These are phyloP conservation scores for Aspergillus proliferans DNA, from an alignment of 2,329 filamentous ascomycete species.

Conservation along the genomic window DNA sequence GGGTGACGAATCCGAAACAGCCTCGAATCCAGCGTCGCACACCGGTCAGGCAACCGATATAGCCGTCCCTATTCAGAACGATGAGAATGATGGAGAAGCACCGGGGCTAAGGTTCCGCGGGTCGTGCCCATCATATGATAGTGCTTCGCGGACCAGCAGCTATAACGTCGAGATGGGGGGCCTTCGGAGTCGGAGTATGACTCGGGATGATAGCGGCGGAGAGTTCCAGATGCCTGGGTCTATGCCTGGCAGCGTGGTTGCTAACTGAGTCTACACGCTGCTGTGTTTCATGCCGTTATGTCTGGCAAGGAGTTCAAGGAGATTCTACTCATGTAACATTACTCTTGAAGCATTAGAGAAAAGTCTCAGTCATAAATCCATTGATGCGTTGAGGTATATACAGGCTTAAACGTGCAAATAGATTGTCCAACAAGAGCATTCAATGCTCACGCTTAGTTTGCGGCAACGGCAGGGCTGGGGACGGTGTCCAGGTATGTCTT, in stretches of 20 bases:
- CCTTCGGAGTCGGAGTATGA: slow-evolving; percentile 26
- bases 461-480: slow-evolving; percentile 18
- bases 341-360: background rate
- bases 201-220: slow-evolving; percentile 25
- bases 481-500: slow-evolving; percentile 62
- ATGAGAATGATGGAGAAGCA: slow-evolving; percentile 17
- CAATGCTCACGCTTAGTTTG: slow-evolving; percentile 11
- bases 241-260: slow-evolving; percentile 24
- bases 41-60: slow-evolving; percentile 24
- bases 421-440: slow-evolving; percentile 3
- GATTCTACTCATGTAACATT: background rate
- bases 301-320: background rate
- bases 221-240: slow-evolving; percentile 36
- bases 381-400: background rate
- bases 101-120: slow-evolving; percentile 32
- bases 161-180: slow-evolving; percentile 28
- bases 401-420: background rate
- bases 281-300: background rate
- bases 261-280: slow-evolving; percentile 11
- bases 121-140: slow-evolving; percentile 23
- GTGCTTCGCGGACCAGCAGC: slow-evolving; percentile 27
- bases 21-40: slow-evolving; percentile 26
- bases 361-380: background rate
- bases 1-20: slow-evolving; percentile 37
- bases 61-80: slow-evolving; percentile 16